Conservation (phyloP, 139 green algal genomes). For the Haematococcus lacustris region DNA sequence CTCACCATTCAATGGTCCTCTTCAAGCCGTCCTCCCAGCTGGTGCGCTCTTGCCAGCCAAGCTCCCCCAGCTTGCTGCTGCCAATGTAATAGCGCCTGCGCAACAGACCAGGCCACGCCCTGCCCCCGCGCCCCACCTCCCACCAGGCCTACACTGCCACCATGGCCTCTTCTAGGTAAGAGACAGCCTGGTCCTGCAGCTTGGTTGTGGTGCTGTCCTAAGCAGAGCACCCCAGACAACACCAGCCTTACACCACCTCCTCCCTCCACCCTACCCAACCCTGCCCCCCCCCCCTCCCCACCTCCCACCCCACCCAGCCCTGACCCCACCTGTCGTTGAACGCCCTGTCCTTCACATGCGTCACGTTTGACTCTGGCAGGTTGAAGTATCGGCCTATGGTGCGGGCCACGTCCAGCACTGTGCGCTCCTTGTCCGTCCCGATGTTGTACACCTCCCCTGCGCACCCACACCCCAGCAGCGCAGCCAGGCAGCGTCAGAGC, state of each 20-base stretch:
- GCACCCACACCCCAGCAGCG: neutral
- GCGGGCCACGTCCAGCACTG: conserved; percentile 76
- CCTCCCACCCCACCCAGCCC: too few relatives aligned
- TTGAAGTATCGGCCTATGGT: conserved; percentile 45
- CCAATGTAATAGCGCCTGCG: conserved; percentile 90
- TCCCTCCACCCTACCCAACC: too few relatives aligned
- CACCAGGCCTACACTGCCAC: too few relatives aligned
- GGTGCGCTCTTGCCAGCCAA: conserved; percentile 88
- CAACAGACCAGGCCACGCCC: too few relatives aligned
- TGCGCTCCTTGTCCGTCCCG: conserved; percentile 86
- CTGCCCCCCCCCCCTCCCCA: too few relatives aligned
- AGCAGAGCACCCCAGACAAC: too few relatives aligned
- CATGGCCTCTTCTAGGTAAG: too few relatives aligned
- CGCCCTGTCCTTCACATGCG: conserved; percentile 61
- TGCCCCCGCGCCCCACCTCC: too few relatives aligned
- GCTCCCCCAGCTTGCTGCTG: conserved; percentile 76
- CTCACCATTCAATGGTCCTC: conserved; percentile 88
- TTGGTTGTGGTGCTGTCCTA: too few relatives aligned
- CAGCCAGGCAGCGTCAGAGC: neutral
- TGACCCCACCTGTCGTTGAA: conserved; percentile 81
- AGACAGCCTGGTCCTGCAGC: too few relatives aligned
- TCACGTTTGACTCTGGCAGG: conserved; percentile 43
- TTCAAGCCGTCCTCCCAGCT: conserved; percentile 87
- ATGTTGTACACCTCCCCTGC: conserved; percentile 94
- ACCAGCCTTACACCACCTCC: too few relatives aligned